Base-by-base conservation (phyloP, 495 filamentous ascomycete species). In the Astrothelium subdiscretum region DNA sequence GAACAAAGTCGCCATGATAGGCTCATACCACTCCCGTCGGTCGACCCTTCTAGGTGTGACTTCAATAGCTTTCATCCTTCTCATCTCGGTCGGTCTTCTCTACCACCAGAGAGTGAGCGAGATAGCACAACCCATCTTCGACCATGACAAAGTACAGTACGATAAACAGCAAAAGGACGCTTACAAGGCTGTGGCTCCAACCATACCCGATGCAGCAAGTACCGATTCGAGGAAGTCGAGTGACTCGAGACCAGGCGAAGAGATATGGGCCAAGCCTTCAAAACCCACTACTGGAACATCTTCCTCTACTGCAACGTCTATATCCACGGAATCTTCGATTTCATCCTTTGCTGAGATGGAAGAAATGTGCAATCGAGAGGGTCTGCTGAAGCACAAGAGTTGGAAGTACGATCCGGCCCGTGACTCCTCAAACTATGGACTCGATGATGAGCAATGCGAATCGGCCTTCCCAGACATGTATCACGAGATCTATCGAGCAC, bases 391-490 rank as follows among this genome's bases (percentile, higher is more conserved):
- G 48, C 8, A 26, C 26, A 26, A 54, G 20, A 54, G 6, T 6
- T 71, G 69, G 69, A 20, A 24, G 12, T 70, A 62, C 58, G 42
- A 59, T 24, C 54, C 62, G 44, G 11, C 18, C 8, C 63, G 68
- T 18, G 68, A 71, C 51, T 57, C 27, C 27, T 24, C 38, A 20
- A 64, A 68, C 40, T 63, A 68, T 48, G 63, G 62, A 5, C 57
- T 71, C 6, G 66, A 40, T 31, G 63, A 66, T 43, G 59, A 57
- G 29, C 68, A 71, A 58, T 71, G 69, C 62, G 24, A 38, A 6
- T 44, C 43, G 15, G 68, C 68, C 5, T 71, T 71, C 42, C 69
- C 69, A 20, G 31, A 48, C 10, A 58, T 70, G 24, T 68, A 59
- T 29, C 1, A 59, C 20, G 68, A 70, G 29, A 62, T 71, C 11